phyloP scores from a whole-genome alignment of 73 alveolate species.

The Uronychia setigera region DNA sequence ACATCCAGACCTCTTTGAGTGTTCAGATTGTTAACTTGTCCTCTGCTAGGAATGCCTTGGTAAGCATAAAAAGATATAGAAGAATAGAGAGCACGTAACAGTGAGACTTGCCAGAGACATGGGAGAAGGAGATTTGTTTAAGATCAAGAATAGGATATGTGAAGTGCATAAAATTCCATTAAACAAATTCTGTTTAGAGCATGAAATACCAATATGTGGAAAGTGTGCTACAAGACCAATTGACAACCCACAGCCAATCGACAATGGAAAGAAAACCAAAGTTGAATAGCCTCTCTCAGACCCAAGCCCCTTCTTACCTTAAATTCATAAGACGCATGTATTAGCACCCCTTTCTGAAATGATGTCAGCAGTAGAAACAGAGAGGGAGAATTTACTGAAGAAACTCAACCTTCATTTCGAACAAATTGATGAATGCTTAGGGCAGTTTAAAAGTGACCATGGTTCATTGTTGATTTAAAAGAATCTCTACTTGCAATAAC shows the following conservation, averaged over 20 bases:
- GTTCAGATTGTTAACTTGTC: conserved; percentile 62
- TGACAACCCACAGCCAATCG: no score
- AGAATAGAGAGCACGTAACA: conserved; percentile 61
- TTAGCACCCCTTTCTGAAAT: conserved; percentile 8
- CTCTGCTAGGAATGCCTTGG: conserved; percentile 61
- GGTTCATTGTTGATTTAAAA: not conserved
- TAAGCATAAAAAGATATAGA: conserved; percentile 47
- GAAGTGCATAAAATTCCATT: conserved; percentile 23
- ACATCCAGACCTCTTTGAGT: conserved; percentile 61
- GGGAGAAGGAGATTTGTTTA: conserved; percentile 11
- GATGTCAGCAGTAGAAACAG: conserved; percentile 11
- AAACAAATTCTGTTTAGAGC: conserved; percentile 18
- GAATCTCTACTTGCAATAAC: not conserved
- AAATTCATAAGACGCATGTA: conserved; percentile 2
- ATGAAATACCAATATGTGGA: conserved; percentile 30
- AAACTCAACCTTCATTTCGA: conserved; percentile 7
- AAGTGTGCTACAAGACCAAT: conserved; percentile 27
- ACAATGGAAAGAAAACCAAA: no score
- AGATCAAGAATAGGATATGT: conserved; percentile 22
- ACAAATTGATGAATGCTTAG: not conserved
- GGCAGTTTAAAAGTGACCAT: not conserved
- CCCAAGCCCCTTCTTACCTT: no score
- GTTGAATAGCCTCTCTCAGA: no score
- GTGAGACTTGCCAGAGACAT: not conserved
- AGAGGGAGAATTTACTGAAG: conserved; percentile 10